Evolutionary conservation across 371 early-diverging fungal genomes (phyloP).

Genomic region (Batrachochytrium dendrobatidis): DNA sequence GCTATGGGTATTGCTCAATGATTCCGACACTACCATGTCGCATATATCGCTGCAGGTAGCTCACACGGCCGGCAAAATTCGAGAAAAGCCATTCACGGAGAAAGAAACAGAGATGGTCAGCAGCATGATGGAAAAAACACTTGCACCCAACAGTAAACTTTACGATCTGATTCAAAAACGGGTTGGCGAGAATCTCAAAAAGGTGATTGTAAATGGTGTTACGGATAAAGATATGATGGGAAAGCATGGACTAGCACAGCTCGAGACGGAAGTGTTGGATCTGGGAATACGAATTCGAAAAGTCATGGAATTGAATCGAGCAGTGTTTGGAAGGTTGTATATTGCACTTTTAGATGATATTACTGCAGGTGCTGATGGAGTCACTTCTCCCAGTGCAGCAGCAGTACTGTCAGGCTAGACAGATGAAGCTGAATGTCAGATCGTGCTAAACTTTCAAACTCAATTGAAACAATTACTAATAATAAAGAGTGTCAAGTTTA

Average conservation of each 20-base stretch:
- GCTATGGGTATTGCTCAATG: constrained; percentile 44
- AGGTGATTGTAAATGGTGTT: constrained; percentile 2
- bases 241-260: constrained; percentile 29
- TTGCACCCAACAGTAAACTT: constrained; percentile 28
- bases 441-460: too few relatives aligned
- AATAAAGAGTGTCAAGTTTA: too few relatives aligned
- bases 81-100: constrained; percentile 20
- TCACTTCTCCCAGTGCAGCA: background rate
- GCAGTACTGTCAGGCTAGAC: too few relatives aligned
- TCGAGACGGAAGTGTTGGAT: constrained; percentile 35
- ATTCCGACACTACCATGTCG: constrained; percentile 34
- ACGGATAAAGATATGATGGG: constrained; percentile 18
- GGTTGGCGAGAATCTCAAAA: constrained; percentile 16
- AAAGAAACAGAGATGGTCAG: constrained; percentile 19
- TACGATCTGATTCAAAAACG: constrained; percentile 32
- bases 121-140: constrained; percentile 31
- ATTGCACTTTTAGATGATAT: constrained; percentile 9
- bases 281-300: constrained; percentile 25
- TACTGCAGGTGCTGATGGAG: background rate
- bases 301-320: constrained; percentile 28
- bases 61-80: constrained; percentile 26
- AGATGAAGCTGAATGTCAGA: too few relatives aligned
- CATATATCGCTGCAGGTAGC: constrained; percentile 39
- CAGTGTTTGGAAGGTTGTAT: constrained; percentile 20
- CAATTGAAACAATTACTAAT: too few relatives aligned